Evolutionary conservation across 345 rosid genomes (phyloP).

Genomic region (Arabidopsis suecica): DNA sequence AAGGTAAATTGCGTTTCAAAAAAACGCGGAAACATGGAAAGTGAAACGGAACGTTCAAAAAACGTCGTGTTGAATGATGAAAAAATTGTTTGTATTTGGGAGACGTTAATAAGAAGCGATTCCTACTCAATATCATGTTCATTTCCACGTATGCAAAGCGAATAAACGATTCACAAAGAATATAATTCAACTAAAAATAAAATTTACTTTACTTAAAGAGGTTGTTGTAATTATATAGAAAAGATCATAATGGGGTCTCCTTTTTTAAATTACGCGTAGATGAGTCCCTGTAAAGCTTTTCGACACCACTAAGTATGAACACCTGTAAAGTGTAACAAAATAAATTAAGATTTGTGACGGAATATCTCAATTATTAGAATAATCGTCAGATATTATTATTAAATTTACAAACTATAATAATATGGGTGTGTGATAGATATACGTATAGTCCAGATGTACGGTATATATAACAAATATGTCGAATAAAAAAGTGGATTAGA

Average conservation of each 20-base stretch:
- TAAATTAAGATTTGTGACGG: slow-evolving; percentile 24
- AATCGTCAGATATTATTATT: background rate
- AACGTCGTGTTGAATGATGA: background rate
- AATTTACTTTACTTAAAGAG: background rate
- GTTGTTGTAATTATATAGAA: background rate
- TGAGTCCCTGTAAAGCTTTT: slow-evolving; percentile 17
- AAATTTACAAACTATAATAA: background rate
- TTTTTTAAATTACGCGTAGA: slow-evolving; percentile 25
- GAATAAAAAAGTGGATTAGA: too few relatives aligned
- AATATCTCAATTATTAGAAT: slow-evolving; percentile 2
- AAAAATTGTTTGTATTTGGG: background rate
- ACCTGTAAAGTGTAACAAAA: slow-evolving; percentile 38
- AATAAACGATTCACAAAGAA: background rate
- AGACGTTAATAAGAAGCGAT: slow-evolving; percentile 23
- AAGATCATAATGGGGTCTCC: background rate
- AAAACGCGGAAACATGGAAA: slow-evolving; percentile 15
- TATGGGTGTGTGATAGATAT: background rate
- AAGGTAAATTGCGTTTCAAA: background rate
- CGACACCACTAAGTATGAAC: slow-evolving; percentile 7
- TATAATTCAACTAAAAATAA: background rate
- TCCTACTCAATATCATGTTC: background rate
- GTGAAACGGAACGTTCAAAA: background rate
- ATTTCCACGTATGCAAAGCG: slow-evolving; percentile 7
- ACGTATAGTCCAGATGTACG: too few relatives aligned
- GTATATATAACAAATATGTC: too few relatives aligned